A percentile compares a stretch with the other conserved stretches of the same genome.
phyloP scores from a whole-genome alignment of 2,329 filamentous ascomycete genomes.

The Pseudovirgaria hyperparasitica region DNA sequence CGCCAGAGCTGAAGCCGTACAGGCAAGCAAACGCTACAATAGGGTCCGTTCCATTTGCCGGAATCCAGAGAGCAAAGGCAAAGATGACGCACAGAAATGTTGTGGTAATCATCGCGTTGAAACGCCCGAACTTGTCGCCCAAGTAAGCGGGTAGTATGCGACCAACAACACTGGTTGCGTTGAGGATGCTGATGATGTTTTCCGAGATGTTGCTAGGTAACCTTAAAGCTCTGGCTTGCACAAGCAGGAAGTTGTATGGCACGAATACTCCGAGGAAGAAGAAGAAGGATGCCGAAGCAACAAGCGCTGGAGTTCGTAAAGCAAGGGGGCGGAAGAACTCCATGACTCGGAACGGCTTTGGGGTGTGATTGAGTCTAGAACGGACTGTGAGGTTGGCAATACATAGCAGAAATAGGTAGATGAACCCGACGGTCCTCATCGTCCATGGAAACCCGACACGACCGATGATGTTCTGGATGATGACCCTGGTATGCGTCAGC shows the following conservation, averaged over 20 bases:
- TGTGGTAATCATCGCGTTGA: slow-evolving; percentile 41
- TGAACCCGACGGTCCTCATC: slow-evolving; percentile 49
- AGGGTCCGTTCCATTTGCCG: slow-evolving; percentile 33
- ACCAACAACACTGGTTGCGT: slow-evolving; percentile 33
- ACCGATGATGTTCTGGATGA: slow-evolving; percentile 42
- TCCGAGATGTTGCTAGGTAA: slow-evolving; percentile 34
- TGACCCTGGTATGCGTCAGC: slow-evolving; percentile 22
- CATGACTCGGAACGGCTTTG: slow-evolving; percentile 16
- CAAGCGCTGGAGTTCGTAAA: slow-evolving; percentile 22
- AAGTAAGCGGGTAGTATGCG: slow-evolving; percentile 40
- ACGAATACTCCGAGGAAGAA: slow-evolving; percentile 50
- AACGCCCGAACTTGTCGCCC: slow-evolving; percentile 41
- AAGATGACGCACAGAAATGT: slow-evolving; percentile 29
- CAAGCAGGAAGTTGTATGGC: slow-evolving; percentile 37
- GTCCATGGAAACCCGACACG: slow-evolving; percentile 48
- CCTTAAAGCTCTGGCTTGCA: slow-evolving; percentile 31
- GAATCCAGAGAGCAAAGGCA: slow-evolving; percentile 44
- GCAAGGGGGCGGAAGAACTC: slow-evolving; percentile 15
- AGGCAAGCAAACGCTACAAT: slow-evolving; percentile 53
- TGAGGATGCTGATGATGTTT: slow-evolving; percentile 45
- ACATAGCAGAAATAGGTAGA: slow-evolving; percentile 32
- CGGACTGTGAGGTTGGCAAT: slow-evolving; percentile 38
- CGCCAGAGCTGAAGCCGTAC: slow-evolving; percentile 58
- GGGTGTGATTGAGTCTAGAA: slow-evolving; percentile 30
- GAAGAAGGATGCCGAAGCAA: slow-evolving; percentile 18